Conservation (phyloP, 2,329 filamentous ascomycete genomes). For the Cyanodermella asteris region DNA sequence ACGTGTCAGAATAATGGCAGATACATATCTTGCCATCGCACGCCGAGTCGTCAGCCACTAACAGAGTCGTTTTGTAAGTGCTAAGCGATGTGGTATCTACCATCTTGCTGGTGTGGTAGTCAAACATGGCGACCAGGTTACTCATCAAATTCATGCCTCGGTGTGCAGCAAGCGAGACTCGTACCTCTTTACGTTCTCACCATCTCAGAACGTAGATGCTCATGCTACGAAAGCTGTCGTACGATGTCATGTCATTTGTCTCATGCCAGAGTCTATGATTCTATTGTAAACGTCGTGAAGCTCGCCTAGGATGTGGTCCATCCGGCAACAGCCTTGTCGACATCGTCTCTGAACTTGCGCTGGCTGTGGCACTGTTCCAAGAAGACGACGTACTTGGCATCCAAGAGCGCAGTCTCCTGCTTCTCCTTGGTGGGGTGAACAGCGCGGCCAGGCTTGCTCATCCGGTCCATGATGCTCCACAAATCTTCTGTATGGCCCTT, state of each 20-base stretch:
- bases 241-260: background rate
- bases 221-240: background rate
- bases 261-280: too few relatives aligned
- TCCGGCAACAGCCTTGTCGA: conserved; percentile 39
- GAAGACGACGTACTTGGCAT: conserved; percentile 90
- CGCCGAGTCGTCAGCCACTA: too few relatives aligned
- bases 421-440: conserved; percentile 52
- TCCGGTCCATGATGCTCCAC: conserved; percentile 94
- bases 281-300: background rate
- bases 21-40: too few relatives aligned
- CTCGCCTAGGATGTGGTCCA: too few relatives aligned
- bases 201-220: background rate
- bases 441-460: conserved; percentile 80
- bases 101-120: too few relatives aligned
- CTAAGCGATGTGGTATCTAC: too few relatives aligned
- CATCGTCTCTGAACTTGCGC: conserved; percentile 54
- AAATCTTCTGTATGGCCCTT: conserved; percentile 64
- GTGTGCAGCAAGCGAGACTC: too few relatives aligned
- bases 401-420: conserved; percentile 56
- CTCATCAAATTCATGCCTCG: too few relatives aligned
- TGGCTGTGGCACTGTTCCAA: conserved; percentile 77
- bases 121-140: too few relatives aligned
- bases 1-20: too few relatives aligned
- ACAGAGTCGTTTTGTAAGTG: too few relatives aligned
- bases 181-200: too few relatives aligned